Base-by-base conservation (phyloP, 495 filamentous ascomycete species). In the Penicilliopsis zonata region DNA sequence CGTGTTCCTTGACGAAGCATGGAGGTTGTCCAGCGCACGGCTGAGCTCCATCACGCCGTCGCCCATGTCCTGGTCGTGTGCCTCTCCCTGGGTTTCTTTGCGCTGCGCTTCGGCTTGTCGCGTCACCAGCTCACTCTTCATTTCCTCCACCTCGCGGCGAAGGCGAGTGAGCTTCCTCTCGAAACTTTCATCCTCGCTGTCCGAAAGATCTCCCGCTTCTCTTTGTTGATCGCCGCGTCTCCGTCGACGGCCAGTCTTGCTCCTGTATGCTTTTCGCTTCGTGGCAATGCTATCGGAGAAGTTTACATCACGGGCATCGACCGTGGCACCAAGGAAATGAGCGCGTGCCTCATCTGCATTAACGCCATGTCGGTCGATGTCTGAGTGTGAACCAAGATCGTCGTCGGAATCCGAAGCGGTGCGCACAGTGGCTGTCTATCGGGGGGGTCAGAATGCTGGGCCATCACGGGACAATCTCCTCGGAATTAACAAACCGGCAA, bases 231-330 rank as follows among this genome's bases (percentile, higher is more conserved):
- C 69, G 5, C 72, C 59, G 6, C 66, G 52, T 44, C 69, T 67
- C 25, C 74, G 69, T 31, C 72, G 69, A 26, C 76, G 70, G 38
- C 78, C 69, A 18, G 64, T 74, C 9, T 79, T 80, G 19, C 73
- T 78, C 42, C 72, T 74, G 60, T 94, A 94, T 19, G 80, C 80
- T 57, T 78, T 80, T 20, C 86, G 69, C 48, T 88, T 90, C 22
- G 67, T 64, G 16, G 65, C 70, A 15, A 94, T 74, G 32, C 81
- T 76, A 53, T 92, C 82, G 2, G 85, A 90, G 55, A 87, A 87
- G 50, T 86, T 80, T 30, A 74, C 76, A 35, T 82, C 69, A 38
- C 70, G 65, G 30, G 83, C 78, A 47, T 88, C 78, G 12, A 88
- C 67, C 22, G 72, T 65, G 14, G 85, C 65, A 14, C 82, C 76